phyloP scores from a whole-genome alignment of 2,329 filamentous ascomycete genomes.

The Diaporthe destruens region DNA sequence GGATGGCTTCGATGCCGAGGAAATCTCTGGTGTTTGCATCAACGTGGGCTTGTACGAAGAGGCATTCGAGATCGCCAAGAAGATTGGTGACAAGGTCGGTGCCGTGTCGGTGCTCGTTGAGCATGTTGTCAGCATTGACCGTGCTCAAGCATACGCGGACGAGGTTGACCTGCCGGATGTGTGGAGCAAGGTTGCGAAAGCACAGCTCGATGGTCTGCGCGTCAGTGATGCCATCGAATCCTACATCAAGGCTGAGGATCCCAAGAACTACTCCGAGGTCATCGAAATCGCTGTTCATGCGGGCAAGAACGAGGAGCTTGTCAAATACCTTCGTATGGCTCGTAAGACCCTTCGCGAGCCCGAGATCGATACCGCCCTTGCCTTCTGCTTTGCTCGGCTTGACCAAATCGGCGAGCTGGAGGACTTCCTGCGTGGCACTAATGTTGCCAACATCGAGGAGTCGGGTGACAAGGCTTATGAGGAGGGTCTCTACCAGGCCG shows the following conservation, averaged over 20 bases:
- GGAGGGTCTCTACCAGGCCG: conserved; percentile 93
- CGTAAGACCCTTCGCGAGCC: conserved; percentile 96
- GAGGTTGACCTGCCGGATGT: conserved; percentile 94
- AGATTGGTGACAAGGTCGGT: conserved; percentile 88
- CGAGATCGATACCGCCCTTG: conserved; percentile 91
- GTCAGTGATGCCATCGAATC: conserved; percentile 94
- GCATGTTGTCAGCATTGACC: conserved; percentile 97
- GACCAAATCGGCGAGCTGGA: conserved; percentile 94
- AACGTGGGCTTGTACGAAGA: conserved; percentile 96
- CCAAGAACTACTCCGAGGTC: conserved; percentile 93
- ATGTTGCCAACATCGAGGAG: conserved; percentile 95
- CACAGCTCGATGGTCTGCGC: conserved; percentile 94
- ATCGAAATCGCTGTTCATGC: conserved; percentile 96
- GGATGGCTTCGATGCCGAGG: conserved; percentile 88
- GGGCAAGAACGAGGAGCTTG: conserved; percentile 96
- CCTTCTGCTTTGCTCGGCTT: conserved; percentile 92
- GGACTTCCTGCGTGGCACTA: conserved; percentile 92
- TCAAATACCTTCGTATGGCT: conserved; percentile 97
- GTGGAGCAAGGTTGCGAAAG: conserved; percentile 98
- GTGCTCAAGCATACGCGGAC: conserved; percentile 95
- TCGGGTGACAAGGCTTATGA: conserved; percentile 98
- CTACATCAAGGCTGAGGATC: conserved; percentile 94
- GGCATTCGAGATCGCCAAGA: conserved; percentile 99
- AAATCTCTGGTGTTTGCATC: conserved; percentile 93
- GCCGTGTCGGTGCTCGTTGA: conserved; percentile 95